A percentile compares a stretch with the other conserved stretches of the same genome.
phyloP scores from a whole-genome alignment of 192 early-diverging fungal genomes.

The Podila minutissima region DNA sequence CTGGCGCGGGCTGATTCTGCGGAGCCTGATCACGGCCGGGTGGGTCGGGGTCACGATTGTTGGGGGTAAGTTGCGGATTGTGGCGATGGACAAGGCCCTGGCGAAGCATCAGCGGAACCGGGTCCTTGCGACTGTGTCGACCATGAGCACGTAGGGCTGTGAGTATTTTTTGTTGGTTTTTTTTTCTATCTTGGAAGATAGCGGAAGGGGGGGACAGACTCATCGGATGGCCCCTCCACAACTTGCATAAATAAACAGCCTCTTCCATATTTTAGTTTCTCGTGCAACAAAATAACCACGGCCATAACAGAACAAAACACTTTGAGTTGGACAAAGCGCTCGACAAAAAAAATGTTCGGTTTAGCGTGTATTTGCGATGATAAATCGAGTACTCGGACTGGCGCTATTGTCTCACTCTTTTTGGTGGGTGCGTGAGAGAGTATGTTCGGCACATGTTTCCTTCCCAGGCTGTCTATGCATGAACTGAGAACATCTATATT shows the following conservation, averaged over 20 bases:
- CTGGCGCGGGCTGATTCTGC: slow-evolving; percentile 33
- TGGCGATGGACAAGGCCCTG: slow-evolving; percentile 44
- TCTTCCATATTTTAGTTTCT: no score
- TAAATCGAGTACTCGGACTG: no score
- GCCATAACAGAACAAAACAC: no score
- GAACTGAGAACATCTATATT: not conserved
- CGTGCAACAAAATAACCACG: no score
- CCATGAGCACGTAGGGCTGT: not conserved
- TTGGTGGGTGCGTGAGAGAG: no score
- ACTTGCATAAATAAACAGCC: no score
- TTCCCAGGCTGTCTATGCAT: no score
- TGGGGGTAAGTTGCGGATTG: slow-evolving; percentile 39
- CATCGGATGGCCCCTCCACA: no score
- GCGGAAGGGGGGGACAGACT: no score
- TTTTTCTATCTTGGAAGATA: not conserved
- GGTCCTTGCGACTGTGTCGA: slow-evolving; percentile 21
- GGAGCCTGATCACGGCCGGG: slow-evolving; percentile 40
- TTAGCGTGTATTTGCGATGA: no score
- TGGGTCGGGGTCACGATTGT: slow-evolving; percentile 50
- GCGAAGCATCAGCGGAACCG: slow-evolving; percentile 41
- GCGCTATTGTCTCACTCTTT: not conserved
- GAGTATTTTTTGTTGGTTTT: not conserved
- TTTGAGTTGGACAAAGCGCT: no score
- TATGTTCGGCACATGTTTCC: not conserved
- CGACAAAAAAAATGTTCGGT: no score